phyloP scores from a whole-genome alignment of 306 rosid species.

The Cucurbita ficifolia region DNA sequence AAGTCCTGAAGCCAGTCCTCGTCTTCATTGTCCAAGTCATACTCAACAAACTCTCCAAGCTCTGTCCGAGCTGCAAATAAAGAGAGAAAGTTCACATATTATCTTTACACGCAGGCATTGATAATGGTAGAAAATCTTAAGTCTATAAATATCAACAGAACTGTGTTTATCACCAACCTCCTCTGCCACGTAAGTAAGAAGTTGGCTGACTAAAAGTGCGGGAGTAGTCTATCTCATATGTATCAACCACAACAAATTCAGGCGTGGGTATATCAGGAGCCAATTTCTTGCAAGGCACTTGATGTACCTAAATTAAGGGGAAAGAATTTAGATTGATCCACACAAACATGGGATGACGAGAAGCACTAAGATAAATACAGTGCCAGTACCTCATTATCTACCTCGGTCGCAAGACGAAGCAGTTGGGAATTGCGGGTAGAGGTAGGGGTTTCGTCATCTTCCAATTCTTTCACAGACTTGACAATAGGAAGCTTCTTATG shows the following conservation, averaged over 20 bases:
- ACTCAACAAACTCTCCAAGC: conserved; percentile 95
- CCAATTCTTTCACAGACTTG: conserved; percentile 42
- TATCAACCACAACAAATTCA: conserved; percentile 71
- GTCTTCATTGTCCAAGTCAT: conserved; percentile 86
- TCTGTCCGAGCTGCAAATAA: conserved; percentile 64
- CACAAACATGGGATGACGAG: background rate
- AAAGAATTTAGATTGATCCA: background rate
- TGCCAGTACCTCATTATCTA: conserved; percentile 8
- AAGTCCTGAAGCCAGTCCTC: conserved; percentile 83
- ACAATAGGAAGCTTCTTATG: conserved; percentile 46
- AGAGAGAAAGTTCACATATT: background rate
- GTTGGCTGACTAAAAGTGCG: conserved; percentile 71
- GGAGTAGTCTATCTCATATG: conserved; percentile 85
- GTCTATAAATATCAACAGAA: background rate
- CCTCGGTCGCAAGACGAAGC: conserved; percentile 18
- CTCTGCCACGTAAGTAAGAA: conserved; percentile 85
- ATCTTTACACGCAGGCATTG: background rate
- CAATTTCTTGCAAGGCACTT: conserved; percentile 37
- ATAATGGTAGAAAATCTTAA: background rate
- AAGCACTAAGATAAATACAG: background rate
- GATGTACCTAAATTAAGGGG: conserved; percentile 28
- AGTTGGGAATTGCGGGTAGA: conserved; percentile 36
- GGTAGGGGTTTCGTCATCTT: conserved; percentile 40
- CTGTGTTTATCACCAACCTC: conserved; percentile 36
- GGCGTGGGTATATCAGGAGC: conserved; percentile 86